Base-by-base conservation (phyloP, 1,284 basidiomycete genomes). In the Rhodotorula sp. region DNA sequence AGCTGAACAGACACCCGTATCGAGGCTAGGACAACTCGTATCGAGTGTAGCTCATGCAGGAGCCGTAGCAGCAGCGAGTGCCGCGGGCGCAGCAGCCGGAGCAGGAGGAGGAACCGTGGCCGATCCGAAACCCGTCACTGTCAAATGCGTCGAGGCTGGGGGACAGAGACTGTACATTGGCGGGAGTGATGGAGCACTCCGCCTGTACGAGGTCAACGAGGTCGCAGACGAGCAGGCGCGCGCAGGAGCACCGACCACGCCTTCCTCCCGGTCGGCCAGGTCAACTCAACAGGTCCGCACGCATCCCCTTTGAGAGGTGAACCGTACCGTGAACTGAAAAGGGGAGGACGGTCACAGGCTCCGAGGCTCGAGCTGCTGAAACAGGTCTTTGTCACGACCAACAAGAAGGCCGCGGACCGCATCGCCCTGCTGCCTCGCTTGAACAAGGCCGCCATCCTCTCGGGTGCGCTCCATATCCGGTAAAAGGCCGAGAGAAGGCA, bases 391-490 rank as follows among this genome's bases (percentile, higher is more conserved):
- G 68, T 68, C n/a, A 68, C 67, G 6, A 48, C 46, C n/a, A 53
- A 55, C 18, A 56, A 44, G 42, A 74, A 74, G 51, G 60, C 67
- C 12, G 66, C 64, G 10, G 73, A 74, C 51, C 60, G 68, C 12
- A 58, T 74, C 57, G 63, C 54, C 15, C 44, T 72, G 26, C 60
- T 77, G 8, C 64, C 63, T 18, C 70, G 67, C 10, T 69, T 76
- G 20, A 66, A 71, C 66, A 75, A 73, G 66, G 73, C 69, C 18
- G 48, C 74, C 55, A 37, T 77, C 55, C 68, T 77, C 1, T 75
- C 76, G 2, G 76, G 76, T 76, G 29, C 54, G 69, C 53, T 4
- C 18, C 24, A 20, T 29, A 22, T 18, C 46, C 5, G 6, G 37
- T 20, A n/a, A 20, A 29, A 24, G 53, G 5, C 0, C 20, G 14